Evolutionary conservation across 257 asterid genomes (phyloP).

Genomic region (Solanum okadae): DNA sequence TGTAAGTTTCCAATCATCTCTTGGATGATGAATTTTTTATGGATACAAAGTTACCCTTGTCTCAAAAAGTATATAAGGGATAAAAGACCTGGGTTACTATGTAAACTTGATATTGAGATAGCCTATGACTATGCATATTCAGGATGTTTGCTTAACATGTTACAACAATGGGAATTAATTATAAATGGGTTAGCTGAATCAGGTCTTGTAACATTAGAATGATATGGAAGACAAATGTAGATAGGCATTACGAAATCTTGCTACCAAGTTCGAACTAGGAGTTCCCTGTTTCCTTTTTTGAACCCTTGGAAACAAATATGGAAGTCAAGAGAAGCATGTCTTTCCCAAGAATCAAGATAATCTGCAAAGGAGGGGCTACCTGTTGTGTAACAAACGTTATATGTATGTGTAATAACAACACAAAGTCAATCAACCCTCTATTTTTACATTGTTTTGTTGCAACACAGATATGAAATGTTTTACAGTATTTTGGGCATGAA

Average conservation of each 20-base stretch:
- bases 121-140: not conserved
- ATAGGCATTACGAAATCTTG: not conserved
- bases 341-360: not conserved
- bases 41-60: not conserved
- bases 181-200: not conserved
- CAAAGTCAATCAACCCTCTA: not conserved
- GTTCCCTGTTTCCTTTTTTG: not conserved
- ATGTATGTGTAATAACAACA: not conserved
- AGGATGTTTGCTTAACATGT: not conserved
- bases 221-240: not conserved
- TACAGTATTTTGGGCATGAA: not conserved
- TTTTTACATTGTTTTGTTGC: not conserved
- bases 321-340: not conserved
- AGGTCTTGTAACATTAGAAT: not conserved
- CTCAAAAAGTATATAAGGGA: not conserved
- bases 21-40: not conserved
- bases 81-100: not conserved
- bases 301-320: not conserved
- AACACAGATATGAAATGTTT: not conserved
- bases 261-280: not conserved
- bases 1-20: not conserved
- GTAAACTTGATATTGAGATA: not conserved
- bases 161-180: not conserved
- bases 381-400: not conserved
- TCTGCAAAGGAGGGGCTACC: not conserved